These are phyloP conservation scores for Leccinellum albellum DNA, from an alignment of 768 basidiomycete species.

Conservation along the genomic window DNA sequence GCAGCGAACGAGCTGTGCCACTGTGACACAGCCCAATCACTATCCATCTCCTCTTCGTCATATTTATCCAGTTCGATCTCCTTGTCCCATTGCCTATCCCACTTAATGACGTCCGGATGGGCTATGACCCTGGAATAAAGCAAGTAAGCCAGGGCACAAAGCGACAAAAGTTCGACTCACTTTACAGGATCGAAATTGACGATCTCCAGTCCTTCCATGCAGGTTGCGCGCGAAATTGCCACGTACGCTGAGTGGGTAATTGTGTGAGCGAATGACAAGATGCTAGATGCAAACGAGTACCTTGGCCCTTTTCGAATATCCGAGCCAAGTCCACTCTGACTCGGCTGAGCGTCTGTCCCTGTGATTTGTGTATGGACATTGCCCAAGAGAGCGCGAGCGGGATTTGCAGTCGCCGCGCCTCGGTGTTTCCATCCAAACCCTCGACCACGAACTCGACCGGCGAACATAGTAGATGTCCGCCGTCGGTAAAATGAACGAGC, in stretches of 20 bases:
- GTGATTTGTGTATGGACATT: slow-evolving; percentile 97
- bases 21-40: slow-evolving; percentile 29
- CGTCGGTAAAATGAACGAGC: slow-evolving; percentile 35
- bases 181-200: slow-evolving; percentile 33
- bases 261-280: background rate
- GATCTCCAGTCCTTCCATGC: slow-evolving; percentile 39
- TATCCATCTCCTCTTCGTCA: slow-evolving; percentile 35
- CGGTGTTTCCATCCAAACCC: slow-evolving; percentile 31
- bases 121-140: slow-evolving; percentile 31
- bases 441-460: slow-evolving; percentile 35
- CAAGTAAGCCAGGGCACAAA: background rate
- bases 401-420: slow-evolving; percentile 47
- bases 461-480: slow-evolving; percentile 25
- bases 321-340: slow-evolving; percentile 90
- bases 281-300: slow-evolving; percentile 14
- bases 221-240: slow-evolving; percentile 38
- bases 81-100: slow-evolving; percentile 29
- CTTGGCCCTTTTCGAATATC: slow-evolving; percentile 85
- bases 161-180: slow-evolving; percentile 13
- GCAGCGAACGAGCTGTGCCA: slow-evolving; percentile 28
- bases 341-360: slow-evolving; percentile 92
- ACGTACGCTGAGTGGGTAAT: slow-evolving; percentile 29
- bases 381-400: slow-evolving; percentile 92
- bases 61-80: slow-evolving; percentile 8
- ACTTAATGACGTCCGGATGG: slow-evolving; percentile 32